Evolutionary conservation across 805 yeast genomes (phyloP).

Genomic region (Cyberlindnera saturnus): DNA sequence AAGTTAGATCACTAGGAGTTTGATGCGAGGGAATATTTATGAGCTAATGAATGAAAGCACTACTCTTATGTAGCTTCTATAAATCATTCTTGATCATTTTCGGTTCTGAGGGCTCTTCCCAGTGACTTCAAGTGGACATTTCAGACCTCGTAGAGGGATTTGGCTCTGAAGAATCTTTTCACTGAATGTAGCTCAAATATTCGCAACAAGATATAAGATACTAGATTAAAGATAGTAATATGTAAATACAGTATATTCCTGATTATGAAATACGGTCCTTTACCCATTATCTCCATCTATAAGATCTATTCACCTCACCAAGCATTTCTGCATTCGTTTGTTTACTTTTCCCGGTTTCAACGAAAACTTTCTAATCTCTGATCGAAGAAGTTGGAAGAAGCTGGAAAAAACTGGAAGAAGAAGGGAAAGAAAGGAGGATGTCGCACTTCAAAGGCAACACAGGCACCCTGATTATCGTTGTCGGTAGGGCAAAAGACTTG

Average conservation of each 20-base stretch:
- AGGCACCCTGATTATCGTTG: constrained; percentile 66
- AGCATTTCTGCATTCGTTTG: neutral
- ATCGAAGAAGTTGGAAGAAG: neutral
- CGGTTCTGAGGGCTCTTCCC: too few species aligned
- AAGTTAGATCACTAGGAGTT: too few species aligned
- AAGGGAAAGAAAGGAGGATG: constrained; percentile 4
- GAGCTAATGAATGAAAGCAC: too few species aligned
- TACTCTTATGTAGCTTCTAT: too few species aligned
- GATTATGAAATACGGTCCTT: too few species aligned
- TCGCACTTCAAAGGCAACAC: constrained; percentile 25
- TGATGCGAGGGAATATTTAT: too few species aligned
- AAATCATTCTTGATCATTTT: too few species aligned
- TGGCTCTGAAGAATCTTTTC: neutral
- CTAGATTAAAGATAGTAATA: too few species aligned
- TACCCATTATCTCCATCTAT: too few species aligned
- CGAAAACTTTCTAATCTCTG: neutral
- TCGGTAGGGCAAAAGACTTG: constrained; percentile 75
- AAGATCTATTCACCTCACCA: neutral
- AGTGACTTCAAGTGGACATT: too few species aligned
- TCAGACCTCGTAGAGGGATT: too few species aligned
- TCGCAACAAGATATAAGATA: neutral
- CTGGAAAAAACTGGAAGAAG: neutral
- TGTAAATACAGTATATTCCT: neutral
- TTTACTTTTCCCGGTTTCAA: constrained; percentile 6
- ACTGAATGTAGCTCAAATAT: too few species aligned